These are phyloP conservation scores for Torrubiellomyces zombiae DNA, from an alignment of 2,329 filamentous ascomycete species.

Conservation along the genomic window DNA sequence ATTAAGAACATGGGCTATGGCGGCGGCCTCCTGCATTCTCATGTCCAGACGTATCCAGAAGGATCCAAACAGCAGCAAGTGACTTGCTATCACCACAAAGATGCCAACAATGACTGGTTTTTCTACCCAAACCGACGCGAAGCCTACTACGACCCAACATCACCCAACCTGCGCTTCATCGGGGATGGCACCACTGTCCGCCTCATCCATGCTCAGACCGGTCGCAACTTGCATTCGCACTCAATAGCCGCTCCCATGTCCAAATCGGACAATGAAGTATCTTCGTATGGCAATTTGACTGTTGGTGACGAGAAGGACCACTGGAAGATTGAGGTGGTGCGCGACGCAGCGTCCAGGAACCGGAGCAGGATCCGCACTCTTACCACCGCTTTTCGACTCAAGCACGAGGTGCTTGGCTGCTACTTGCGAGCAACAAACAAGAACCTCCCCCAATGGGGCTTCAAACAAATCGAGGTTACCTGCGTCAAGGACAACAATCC, in stretches of 20 bases:
- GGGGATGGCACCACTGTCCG: conserved; percentile 65
- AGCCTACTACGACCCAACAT: conserved; percentile 53
- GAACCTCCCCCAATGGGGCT: conserved; percentile 96
- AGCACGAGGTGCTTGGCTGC: conserved; percentile 67
- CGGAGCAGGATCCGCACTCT: conserved; percentile 74
- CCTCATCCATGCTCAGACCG: conserved; percentile 85
- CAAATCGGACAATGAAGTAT: conserved; percentile 85
- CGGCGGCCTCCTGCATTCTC: conserved; percentile 87
- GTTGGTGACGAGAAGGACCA: conserved; percentile 96
- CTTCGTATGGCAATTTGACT: conserved; percentile 87
- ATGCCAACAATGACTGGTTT: conserved; percentile 99
- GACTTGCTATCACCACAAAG: conserved; percentile 99
- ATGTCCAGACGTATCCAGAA: conserved; percentile 90
- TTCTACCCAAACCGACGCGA: conserved; percentile 86
- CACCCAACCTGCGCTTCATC: conserved; percentile 52
- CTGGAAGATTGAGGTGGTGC: conserved; percentile 85
- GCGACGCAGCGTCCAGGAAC: conserved; percentile 75
- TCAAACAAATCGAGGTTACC: conserved; percentile 97
- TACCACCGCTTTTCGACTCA: conserved; percentile 82
- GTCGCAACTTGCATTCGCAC: conserved; percentile 93
- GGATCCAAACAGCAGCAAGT: conserved; percentile 91
- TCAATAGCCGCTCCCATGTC: conserved; percentile 74
- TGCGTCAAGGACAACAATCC: conserved; percentile 90
- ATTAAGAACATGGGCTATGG: conserved; percentile 99
- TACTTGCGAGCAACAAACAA: conserved; percentile 91